Evolutionary conservation across 2,329 filamentous ascomycete genomes (phyloP), one percentile per base, ranked within the genome.

Genomic region (Pyricularia grisea): DNA sequence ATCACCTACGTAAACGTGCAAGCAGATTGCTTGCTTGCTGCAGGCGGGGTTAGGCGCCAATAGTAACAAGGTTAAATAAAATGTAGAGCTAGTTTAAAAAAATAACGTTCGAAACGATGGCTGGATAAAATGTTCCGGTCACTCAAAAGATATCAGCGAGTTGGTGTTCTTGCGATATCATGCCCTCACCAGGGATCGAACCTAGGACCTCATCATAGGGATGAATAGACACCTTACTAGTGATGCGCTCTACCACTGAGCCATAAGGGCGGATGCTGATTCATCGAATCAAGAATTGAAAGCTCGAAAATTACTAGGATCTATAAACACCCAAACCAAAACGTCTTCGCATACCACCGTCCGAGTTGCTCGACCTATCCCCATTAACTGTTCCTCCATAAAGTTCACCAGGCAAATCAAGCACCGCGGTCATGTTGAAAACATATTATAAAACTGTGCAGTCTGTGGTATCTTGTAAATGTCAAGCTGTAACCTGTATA

Each of bases 191-290:
- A 55, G 58, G 66, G 33, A 63, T 68, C 58, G 66, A 68, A 68
- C 66, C 58, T 55, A 68, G 50, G 66, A 68, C 55, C 66, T 68
- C 33, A 61, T 61, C 66, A 68, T 68, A 68, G 30, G 17, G 66
- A 27, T 25, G 17, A 42, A 27, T 31, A 3, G 55, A 9, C 28
- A 67, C 20, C 10, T 12, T 68, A 68, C 66, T 68, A 68, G 66
- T 68, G 66, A 61, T 61, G 33, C 66, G 66, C 58, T 68, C 55
- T 68, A 68, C 66, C 66, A 68, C 66, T 68, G 55, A 68, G 58
- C 66, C 58, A 68, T 61, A 58, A 55, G 66, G 66, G 66, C 66
- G 10, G 33, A 4, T 67, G 4, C 11, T 27, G 25, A 4, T 55
- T 12, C 7, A 4, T 50, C 7, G 42, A n/a, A 50, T n/a, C 42